phyloP scores from a whole-genome alignment of 2,329 filamentous ascomycete genomes.

The Nannizzia gypsea region DNA sequence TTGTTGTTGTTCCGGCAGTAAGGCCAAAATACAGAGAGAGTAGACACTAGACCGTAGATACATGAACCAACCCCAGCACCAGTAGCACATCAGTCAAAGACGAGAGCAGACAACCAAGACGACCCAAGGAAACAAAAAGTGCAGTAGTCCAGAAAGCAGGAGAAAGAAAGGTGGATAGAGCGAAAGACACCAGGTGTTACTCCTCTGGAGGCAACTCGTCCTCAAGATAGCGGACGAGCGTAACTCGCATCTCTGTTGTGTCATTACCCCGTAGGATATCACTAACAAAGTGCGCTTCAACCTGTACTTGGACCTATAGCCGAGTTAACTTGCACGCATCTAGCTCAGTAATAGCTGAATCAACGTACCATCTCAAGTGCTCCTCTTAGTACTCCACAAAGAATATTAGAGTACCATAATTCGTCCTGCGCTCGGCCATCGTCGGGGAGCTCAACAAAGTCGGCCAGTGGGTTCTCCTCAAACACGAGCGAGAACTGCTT shows the following conservation, averaged over 20 bases:
- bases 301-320: slow-evolving; percentile 77
- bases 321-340: not conserved
- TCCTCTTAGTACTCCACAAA: slow-evolving; percentile 83
- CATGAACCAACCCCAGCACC: not conserved
- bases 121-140: not conserved
- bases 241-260: slow-evolving; percentile 92
- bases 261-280: slow-evolving; percentile 88
- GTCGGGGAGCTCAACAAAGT: slow-evolving; percentile 95
- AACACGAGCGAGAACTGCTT: slow-evolving; percentile 95
- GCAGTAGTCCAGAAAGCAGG: not conserved
- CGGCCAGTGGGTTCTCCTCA: slow-evolving; percentile 90
- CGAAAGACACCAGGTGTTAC: slow-evolving; percentile 4
- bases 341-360: no score
- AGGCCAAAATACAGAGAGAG: not conserved
- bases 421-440: slow-evolving; percentile 93
- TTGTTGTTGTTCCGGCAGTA: no score
- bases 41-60: not conserved
- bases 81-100: not conserved
- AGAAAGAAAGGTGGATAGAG: not conserved
- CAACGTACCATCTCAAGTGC: slow-evolving; percentile 77
- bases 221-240: slow-evolving; percentile 85
- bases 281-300: slow-evolving; percentile 91
- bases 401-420: slow-evolving; percentile 95
- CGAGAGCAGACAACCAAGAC: not conserved
- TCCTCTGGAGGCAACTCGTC: slow-evolving; percentile 91